Percentiles rank a stretch among this genome's conserved stretches.
These are phyloP conservation scores for Glarea lozoyensis DNA, from an alignment of 495 filamentous ascomycete species.

Conservation along the genomic window DNA sequence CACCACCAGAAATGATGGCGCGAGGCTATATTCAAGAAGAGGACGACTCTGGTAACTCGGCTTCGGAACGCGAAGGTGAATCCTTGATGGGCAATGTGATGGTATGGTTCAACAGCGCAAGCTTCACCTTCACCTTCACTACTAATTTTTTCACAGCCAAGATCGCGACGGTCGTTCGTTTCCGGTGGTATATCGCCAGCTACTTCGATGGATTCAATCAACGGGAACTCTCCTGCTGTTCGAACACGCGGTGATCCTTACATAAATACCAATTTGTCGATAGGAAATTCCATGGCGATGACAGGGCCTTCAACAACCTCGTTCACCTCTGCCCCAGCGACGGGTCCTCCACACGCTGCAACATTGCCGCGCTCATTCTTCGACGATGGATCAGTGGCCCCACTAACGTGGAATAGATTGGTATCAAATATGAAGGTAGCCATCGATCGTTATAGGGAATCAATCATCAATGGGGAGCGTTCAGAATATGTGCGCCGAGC, in stretches of 20 bases:
- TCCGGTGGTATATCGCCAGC: conserved; percentile 76
- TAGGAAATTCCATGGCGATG: conserved; percentile 37
- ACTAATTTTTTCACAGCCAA: conserved; percentile 15
- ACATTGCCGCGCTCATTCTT: conserved; percentile 73
- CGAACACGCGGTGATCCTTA: conserved; percentile 37
- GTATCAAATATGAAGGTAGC: conserved; percentile 85
- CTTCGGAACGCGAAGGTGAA: conserved; percentile 74
- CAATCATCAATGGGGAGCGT: conserved; percentile 67
- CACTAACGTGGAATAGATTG: conserved; percentile 79
- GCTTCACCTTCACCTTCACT: conserved; percentile 32
- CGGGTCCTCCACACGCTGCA: conserved; percentile 45
- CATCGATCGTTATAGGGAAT: conserved; percentile 79
- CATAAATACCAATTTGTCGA: conserved; percentile 38
- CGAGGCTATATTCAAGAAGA: conserved; percentile 76
- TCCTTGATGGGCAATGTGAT: conserved; percentile 40
- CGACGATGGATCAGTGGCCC: conserved; percentile 66
- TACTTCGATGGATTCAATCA: conserved; percentile 86
- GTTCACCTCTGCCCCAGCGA: conserved; percentile 50
- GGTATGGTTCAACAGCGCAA: no score
- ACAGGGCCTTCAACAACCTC: conserved; percentile 56
- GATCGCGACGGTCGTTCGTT: conserved; percentile 50
- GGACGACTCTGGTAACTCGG: conserved; percentile 65
- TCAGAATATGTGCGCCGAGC: conserved; percentile 87
- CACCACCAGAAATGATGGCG: conserved; percentile 88
- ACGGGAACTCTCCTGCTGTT: conserved; percentile 42